Evolutionary conservation across 2,329 filamentous ascomycete species (phyloP).

Genomic region (Penicillium griseofulvum): DNA sequence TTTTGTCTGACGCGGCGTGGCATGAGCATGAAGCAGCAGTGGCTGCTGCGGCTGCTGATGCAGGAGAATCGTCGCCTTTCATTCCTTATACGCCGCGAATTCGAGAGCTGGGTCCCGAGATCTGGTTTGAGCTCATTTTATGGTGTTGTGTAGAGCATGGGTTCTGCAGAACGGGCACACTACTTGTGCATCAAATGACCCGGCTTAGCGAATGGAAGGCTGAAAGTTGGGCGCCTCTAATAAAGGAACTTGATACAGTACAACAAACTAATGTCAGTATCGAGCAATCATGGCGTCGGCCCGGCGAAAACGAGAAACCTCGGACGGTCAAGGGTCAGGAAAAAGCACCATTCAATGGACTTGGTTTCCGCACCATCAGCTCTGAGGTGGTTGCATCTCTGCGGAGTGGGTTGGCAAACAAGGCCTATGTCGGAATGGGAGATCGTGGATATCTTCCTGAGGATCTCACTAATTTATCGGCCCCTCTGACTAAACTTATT

Average conservation of each 20-base stretch:
- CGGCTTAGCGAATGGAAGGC: constrained; percentile 38
- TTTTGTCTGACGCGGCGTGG: constrained; percentile 49
- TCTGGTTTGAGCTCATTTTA: constrained; percentile 51
- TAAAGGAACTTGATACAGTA: constrained; percentile 27
- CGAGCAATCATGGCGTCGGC: constrained; percentile 38
- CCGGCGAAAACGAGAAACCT: constrained; percentile 18
- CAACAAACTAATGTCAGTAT: constrained; percentile 36
- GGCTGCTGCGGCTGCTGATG: constrained; percentile 35
- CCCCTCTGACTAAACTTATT: constrained; percentile 23
- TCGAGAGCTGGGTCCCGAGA: constrained; percentile 45
- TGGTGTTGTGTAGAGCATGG: constrained; percentile 52
- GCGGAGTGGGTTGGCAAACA: constrained; percentile 52
- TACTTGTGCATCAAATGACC: constrained; percentile 39
- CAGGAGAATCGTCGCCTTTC: constrained; percentile 40
- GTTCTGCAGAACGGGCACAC: constrained; percentile 40
- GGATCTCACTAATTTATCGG: constrained; percentile 28
- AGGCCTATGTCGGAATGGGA: constrained; percentile 42
- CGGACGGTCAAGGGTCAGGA: constrained; percentile 16
- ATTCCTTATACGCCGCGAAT: constrained; percentile 42
- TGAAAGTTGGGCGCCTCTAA: constrained; percentile 40
- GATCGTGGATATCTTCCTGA: constrained; percentile 31
- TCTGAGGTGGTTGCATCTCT: constrained; percentile 57
- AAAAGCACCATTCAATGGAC: constrained; percentile 37
- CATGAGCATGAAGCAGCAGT: constrained; percentile 40
- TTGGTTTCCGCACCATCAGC: constrained; percentile 52